Base-by-base conservation (phyloP, 1,284 basidiomycete genomes). In the Cryptococcus sp. region DNA sequence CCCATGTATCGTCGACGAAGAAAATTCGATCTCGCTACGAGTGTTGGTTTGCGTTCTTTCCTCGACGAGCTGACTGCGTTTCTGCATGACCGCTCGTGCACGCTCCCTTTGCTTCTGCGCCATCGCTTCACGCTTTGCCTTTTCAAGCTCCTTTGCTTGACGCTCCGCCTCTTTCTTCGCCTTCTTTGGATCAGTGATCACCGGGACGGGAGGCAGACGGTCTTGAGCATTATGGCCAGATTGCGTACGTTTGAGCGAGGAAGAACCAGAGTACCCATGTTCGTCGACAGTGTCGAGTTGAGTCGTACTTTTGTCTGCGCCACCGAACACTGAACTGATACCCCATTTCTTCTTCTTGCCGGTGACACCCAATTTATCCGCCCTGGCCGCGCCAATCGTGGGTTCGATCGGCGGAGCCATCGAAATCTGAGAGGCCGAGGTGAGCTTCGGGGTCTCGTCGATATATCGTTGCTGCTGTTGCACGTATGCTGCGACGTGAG, bases 21-120 rank as follows among this genome's bases (percentile, higher is more conserved):
- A 50, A 13, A 52, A 71, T 42, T 68, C 67, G 17, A 70, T 42
- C 20, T 70, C 70, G 46, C 70, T 80, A 23, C 81, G 80, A n/a
- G 56, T 56, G 19, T 67, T 66, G 25, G 59, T 61, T 44, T 60
- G 59, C 41, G 59, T 57, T 44, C 67, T 82, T 65, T 86, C 84
- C 68, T 85, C 85, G 68, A 87, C 80, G 72, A 91, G 82, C 66
- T 87, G 85, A 59, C 85, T 87, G 72, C 92, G 89, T 81, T 97
- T 97, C 74, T 88, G 87, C 87, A 98, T 89, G 76, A 98, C 95
- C 41, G 93, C 93, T 53, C 95, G 86, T 6, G 95, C 92, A 70
- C 95, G 88, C 69, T 98, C 94, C 69, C 82, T 79, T 57, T 82
- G 80, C 23, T 80, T 79, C 82, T 84, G 67, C 76, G 88, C 86